Evolutionary conservation across 2,329 filamentous ascomycete species (phyloP), one percentile per base, ranked within the genome.

Genomic region (Alternaria triticina): DNA sequence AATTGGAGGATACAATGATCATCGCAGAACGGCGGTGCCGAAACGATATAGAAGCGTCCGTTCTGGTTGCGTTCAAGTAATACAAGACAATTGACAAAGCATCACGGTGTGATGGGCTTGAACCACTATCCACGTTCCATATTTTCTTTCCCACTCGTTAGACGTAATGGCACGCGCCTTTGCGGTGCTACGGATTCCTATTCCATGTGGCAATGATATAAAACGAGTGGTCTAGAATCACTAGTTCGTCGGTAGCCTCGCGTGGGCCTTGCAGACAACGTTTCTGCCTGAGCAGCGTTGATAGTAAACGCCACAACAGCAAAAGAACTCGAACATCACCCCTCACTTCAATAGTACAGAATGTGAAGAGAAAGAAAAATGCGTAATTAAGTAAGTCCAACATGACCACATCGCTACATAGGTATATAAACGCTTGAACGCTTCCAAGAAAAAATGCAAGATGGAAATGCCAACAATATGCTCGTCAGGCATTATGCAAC

Each of bases 381-480:
- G 23, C 40, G 22, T 30, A 17, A 30, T 44, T 47, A 62, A 15
- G 9, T 62, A 60, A 68, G 62, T 28, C n/a, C 36, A 36, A 40
- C 52, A 22, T 28, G 4, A 11, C 52, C 13, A 25, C 52, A 15
- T 44, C 36, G 33, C 33, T 52, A 12, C 22, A 36, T 36, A 36
- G 49, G 49, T 52, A 44, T 51, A 65, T 69, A 54, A 61, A 33
- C 59, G 69, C 68, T 62, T 66, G 67, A 49, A 75, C 61, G 27
- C 69, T 54, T 62, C 51, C 50, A 57, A 60, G 12, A 49, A 54
- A 57, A 12, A 11, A 50, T 23, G 28, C 23, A 33, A 10, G 43
- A 22, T 22, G 11, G 12, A 51, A 25, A 25, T 52, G 49, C 49
- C 20, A 51, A 12, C 28, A 23, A 52, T 4, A 40, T 40, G 23